Evolutionary conservation across 2,329 filamentous ascomycete species (phyloP).

Genomic region (Fusarium chlamydosporum): DNA sequence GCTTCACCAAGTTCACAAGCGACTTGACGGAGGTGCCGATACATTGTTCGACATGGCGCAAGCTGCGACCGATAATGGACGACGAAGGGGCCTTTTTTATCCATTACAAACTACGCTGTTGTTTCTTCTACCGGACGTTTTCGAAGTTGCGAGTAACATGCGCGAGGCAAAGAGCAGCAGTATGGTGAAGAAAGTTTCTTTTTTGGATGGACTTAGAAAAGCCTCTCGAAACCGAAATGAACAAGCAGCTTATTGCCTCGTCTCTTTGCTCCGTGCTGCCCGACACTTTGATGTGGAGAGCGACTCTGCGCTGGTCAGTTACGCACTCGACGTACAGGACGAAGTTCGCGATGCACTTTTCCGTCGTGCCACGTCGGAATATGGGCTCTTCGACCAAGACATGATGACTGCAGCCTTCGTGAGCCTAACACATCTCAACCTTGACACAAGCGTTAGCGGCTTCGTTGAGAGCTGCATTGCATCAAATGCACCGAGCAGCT

Average conservation of each 20-base stretch:
- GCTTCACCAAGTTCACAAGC: slow-evolving; percentile 71
- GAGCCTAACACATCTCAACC: slow-evolving; percentile 72
- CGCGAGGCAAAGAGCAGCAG: slow-evolving; percentile 73
- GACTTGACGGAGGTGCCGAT: slow-evolving; percentile 75
- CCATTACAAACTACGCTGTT: slow-evolving; percentile 74
- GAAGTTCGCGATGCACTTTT: slow-evolving; percentile 77
- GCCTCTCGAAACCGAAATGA: slow-evolving; percentile 75
- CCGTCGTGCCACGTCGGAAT: slow-evolving; percentile 63
- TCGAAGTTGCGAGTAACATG: slow-evolving; percentile 77
- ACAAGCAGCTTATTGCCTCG: slow-evolving; percentile 75
- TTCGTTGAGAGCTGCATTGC: slow-evolving; percentile 71
- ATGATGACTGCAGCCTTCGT: slow-evolving; percentile 77
- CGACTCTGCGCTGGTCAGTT: slow-evolving; percentile 75
- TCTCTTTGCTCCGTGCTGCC: slow-evolving; percentile 72
- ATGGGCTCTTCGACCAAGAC: slow-evolving; percentile 71
- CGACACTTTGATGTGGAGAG: slow-evolving; percentile 74
- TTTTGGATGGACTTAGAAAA: slow-evolving; percentile 74
- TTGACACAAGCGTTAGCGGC: slow-evolving; percentile 69
- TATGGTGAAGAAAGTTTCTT: slow-evolving; percentile 75
- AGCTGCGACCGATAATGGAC: slow-evolving; percentile 70
- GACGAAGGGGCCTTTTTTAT: slow-evolving; percentile 69
- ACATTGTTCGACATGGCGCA: slow-evolving; percentile 79
- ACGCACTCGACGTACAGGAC: slow-evolving; percentile 77
- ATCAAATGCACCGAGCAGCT: slow-evolving; percentile 68
- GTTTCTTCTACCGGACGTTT: slow-evolving; percentile 76